A percentile compares a stretch with the other conserved stretches of the same genome.
Evolutionary conservation across 768 basidiomycete genomes (phyloP).

Genomic region (Podaxis rugospora): DNA sequence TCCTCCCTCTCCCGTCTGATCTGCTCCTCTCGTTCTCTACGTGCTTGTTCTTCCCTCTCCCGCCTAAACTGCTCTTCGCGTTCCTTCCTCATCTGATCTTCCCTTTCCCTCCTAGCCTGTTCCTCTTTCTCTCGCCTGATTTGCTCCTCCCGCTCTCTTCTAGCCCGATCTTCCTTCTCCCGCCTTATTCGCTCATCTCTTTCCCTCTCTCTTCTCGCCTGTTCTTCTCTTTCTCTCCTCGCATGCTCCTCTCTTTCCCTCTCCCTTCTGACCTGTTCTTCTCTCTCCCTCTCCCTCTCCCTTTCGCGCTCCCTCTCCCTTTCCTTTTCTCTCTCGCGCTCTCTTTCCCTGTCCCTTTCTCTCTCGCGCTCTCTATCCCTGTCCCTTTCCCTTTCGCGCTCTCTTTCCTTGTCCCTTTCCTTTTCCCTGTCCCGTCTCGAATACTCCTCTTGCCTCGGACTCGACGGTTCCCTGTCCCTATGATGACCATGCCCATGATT

Average conservation of each 20-base stretch:
- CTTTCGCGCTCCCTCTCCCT: constrained; percentile 10
- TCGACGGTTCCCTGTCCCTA: constrained; percentile 3
- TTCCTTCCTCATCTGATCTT: constrained; percentile 11
- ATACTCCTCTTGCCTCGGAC: constrained; percentile 8
- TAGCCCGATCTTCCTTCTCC: constrained; percentile 6
- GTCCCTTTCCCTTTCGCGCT: constrained; percentile 16
- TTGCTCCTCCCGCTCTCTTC: constrained; percentile 13
- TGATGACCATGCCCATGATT: not conserved
- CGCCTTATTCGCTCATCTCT: constrained; percentile 12
- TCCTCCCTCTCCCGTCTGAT: constrained; percentile 11
- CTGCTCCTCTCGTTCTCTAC: constrained; percentile 7
- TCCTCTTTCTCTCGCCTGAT: constrained; percentile 13
- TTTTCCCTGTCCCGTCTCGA: constrained; percentile 13
- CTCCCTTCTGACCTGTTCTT: constrained; percentile 1
- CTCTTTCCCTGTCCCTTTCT: constrained; percentile 11
- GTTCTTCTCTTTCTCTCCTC: constrained; percentile 11
- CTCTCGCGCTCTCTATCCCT: constrained; percentile 10
- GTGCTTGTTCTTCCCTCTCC: constrained; percentile 12
- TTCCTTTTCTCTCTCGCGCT: constrained; percentile 16
- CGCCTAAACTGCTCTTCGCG: constrained; percentile 12
- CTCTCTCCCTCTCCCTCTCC: constrained; percentile 11
- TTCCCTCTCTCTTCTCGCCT: constrained; percentile 2
- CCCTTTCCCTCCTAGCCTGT: constrained; percentile 18
- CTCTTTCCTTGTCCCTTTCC: constrained; percentile 12
- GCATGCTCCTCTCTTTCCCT: constrained; percentile 14